Percentiles rank a stretch among this genome's conserved stretches.
Evolutionary conservation across 371 early-diverging fungal species (phyloP).

Genomic region (Lichtheimia ramosa): DNA sequence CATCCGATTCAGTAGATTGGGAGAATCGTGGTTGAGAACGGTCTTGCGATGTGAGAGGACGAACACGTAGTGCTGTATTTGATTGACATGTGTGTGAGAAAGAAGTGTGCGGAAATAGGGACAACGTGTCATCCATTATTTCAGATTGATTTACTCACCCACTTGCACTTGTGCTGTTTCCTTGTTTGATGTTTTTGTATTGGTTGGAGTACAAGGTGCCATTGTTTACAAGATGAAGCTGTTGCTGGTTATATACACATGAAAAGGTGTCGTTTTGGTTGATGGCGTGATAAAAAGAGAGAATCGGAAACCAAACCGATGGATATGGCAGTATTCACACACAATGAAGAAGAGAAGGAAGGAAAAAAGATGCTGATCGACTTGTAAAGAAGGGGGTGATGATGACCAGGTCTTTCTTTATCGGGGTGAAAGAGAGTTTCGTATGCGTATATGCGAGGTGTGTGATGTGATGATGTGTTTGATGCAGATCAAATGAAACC

Average conservation of each 20-base stretch:
- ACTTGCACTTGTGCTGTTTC: slow-evolving; percentile 32
- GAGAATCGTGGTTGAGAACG: slow-evolving; percentile 45
- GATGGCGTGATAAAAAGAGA: neutral
- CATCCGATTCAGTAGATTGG: slow-evolving; percentile 38
- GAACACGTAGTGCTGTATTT: slow-evolving; percentile 54
- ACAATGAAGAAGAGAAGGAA: too few species aligned
- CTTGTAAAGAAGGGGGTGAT: too few species aligned
- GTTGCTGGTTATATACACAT: too few species aligned
- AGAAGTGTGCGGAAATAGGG: neutral
- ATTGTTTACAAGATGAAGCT: neutral
- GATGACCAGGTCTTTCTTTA: too few species aligned
- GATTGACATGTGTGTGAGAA: neutral
- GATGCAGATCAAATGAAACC: neutral
- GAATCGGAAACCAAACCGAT: neutral
- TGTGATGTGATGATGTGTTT: neutral
- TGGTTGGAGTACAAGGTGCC: slow-evolving; percentile 1
- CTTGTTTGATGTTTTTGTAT: slow-evolving; percentile 5
- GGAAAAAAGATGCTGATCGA: too few species aligned
- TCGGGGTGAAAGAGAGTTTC: too few species aligned
- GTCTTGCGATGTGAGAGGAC: slow-evolving; percentile 53
- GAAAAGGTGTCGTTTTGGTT: too few species aligned
- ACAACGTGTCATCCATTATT: neutral
- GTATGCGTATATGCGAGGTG: too few species aligned
- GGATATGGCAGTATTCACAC: neutral
- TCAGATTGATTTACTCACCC: slow-evolving; percentile 15